phyloP scores from a whole-genome alignment of 2,329 filamentous ascomycete genomes.

The Rosellinia necatrix region DNA sequence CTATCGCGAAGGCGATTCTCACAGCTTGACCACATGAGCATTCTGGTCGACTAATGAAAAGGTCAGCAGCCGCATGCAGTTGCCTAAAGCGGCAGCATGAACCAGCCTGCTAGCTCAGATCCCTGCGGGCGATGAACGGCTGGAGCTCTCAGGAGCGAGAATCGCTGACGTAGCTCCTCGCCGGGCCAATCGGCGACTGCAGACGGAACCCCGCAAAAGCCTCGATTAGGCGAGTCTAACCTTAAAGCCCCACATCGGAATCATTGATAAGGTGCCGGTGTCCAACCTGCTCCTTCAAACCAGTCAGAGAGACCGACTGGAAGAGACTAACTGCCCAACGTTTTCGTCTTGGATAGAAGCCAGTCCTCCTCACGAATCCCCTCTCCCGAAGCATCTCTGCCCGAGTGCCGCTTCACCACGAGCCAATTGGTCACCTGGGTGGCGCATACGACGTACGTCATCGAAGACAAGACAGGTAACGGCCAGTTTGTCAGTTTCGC shows the following conservation, averaged over 20 bases:
- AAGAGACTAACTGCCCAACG: conserved; percentile 1
- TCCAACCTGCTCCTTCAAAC: background rate
- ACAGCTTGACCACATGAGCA: background rate
- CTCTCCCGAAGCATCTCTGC: background rate
- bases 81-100: conserved; percentile 20
- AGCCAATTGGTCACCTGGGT: conserved; percentile 21
- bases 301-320: conserved; percentile 11
- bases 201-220: conserved; percentile 35
- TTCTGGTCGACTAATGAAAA: conserved; percentile 18
- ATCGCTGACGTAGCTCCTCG: conserved; percentile 25
- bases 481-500: background rate
- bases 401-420: background rate
- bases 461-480: background rate
- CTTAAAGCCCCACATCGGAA: conserved; percentile 25
- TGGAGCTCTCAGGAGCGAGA: conserved; percentile 13
- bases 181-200: conserved; percentile 13
- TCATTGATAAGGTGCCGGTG: conserved; percentile 27
- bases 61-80: conserved; percentile 20
- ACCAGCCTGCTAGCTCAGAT: background rate
- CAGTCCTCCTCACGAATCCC: background rate
- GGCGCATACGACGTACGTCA: conserved; percentile 6
- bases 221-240: conserved; percentile 17
- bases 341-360: background rate
- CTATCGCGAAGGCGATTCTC: conserved; percentile 1
- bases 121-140: conserved; percentile 13